Evolutionary conservation across 2,329 filamentous ascomycete genomes (phyloP).

Genomic region (Cytospora mali): DNA sequence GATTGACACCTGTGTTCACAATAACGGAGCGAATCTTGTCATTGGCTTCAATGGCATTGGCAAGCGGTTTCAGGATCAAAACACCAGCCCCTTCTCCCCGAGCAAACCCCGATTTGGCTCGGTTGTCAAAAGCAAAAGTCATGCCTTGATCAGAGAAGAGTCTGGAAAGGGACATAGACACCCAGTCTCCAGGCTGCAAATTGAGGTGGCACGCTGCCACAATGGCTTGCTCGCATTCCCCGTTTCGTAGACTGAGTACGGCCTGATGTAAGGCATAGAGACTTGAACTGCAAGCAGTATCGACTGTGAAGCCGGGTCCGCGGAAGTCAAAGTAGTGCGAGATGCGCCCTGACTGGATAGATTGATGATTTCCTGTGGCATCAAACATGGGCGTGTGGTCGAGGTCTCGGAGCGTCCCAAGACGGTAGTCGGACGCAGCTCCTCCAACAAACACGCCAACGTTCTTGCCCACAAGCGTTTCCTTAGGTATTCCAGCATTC

Average conservation of each 20-base stretch:
- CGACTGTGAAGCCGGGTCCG: constrained; percentile 36
- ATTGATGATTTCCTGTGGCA: constrained; percentile 27
- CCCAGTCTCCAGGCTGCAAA: constrained; percentile 28
- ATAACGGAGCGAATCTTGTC: constrained; percentile 36
- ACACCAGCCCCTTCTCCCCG: constrained; percentile 42
- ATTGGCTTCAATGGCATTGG: constrained; percentile 40
- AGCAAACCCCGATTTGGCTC: constrained; percentile 40
- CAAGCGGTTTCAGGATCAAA: constrained; percentile 42
- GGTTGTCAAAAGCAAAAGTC: constrained; percentile 35
- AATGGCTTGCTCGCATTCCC: constrained; percentile 35
- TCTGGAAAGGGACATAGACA: constrained; percentile 31
- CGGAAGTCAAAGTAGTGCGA: constrained; percentile 36
- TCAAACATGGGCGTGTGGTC: constrained; percentile 29
- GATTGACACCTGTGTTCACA: constrained; percentile 40
- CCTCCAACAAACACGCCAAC: constrained; percentile 39
- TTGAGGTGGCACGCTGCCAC: constrained; percentile 14
- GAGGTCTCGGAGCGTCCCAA: constrained; percentile 27
- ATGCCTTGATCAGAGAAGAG: constrained; percentile 31
- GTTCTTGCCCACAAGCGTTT: constrained; percentile 35
- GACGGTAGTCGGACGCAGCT: constrained; percentile 30
- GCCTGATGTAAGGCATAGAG: constrained; percentile 36
- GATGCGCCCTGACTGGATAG: constrained; percentile 33
- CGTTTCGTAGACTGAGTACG: constrained; percentile 35
- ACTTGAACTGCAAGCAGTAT: constrained; percentile 37
- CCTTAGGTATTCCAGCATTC: constrained; percentile 37